phyloP scores from a whole-genome alignment of 495 filamentous ascomycete species.

The Tuber aestivum region DNA sequence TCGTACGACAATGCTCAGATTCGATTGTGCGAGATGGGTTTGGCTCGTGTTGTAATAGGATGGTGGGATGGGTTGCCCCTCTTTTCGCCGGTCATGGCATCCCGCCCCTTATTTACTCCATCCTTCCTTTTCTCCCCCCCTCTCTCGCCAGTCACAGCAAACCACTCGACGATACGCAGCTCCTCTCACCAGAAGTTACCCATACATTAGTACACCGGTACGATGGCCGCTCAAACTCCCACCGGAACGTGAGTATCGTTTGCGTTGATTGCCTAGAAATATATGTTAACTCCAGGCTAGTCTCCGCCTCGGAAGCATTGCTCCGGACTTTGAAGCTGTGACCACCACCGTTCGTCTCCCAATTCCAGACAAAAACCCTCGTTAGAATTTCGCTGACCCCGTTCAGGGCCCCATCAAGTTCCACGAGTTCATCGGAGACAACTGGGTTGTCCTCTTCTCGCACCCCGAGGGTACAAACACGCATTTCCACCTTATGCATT shows the following conservation, averaged over 20 bases:
- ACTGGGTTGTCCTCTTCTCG: conserved; percentile 93
- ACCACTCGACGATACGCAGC: not conserved
- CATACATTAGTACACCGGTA: not conserved
- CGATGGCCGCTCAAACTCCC: not conserved
- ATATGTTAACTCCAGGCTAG: conserved; percentile 3
- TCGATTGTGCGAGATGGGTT: not conserved
- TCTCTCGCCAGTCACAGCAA: not conserved
- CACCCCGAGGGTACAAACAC: conserved; percentile 64
- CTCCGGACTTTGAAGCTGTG: conserved; percentile 90
- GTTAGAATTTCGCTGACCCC: conserved; percentile 5
- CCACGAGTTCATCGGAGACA: conserved; percentile 92
- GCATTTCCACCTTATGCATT: conserved; percentile 43
- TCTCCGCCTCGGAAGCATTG: conserved; percentile 81
- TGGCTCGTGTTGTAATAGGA: not conserved
- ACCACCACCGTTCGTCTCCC: conserved; percentile 57
- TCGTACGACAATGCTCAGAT: not conserved
- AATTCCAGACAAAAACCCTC: not conserved
- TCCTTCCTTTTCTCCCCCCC: not conserved
- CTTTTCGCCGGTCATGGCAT: not conserved
- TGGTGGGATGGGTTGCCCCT: not conserved
- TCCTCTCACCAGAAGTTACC: not conserved
- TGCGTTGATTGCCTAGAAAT: not conserved
- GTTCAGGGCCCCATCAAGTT: conserved; percentile 76
- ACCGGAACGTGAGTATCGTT: not conserved
- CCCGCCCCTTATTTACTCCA: not conserved